These are phyloP conservation scores for Russula sp. DNA, from an alignment of 768 basidiomycete species.

Conservation along the genomic window DNA sequence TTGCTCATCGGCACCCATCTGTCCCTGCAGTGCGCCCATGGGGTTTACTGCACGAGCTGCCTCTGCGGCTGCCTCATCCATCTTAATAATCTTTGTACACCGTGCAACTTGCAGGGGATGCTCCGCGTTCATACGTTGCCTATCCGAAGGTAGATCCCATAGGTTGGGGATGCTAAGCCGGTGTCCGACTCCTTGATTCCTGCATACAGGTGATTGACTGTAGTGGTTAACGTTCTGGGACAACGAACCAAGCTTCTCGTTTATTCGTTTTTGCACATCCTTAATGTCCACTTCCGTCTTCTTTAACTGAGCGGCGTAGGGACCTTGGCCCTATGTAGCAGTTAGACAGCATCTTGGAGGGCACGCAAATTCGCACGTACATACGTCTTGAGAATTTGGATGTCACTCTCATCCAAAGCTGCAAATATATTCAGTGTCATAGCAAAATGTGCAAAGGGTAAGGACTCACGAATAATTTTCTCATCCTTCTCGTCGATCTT, in stretches of 20 bases:
- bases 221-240: not conserved
- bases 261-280: conserved; percentile 94
- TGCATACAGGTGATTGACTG: conserved; percentile 32
- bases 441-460: not conserved
- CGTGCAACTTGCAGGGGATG: conserved; percentile 96
- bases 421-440: conserved; percentile 22
- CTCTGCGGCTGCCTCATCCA: conserved; percentile 72
- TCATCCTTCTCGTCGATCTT: conserved; percentile 83
- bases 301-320: conserved; percentile 87
- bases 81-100: conserved; percentile 95
- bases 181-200: conserved; percentile 99
- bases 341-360: conserved; percentile 10
- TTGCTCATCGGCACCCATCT: conserved; percentile 97
- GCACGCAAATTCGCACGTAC: conserved; percentile 44
- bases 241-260: conserved; percentile 87
- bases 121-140: conserved; percentile 85
- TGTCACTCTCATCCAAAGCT: conserved; percentile 98
- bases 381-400: conserved; percentile 98
- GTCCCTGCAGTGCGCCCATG: conserved; percentile 71
- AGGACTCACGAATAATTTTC: conserved; percentile 65
- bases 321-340: conserved; percentile 84
- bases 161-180: conserved; percentile 95
- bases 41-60: conserved; percentile 78
- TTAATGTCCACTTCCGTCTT: conserved; percentile 89
- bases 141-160: conserved; percentile 95